Base-by-base conservation (phyloP, 2,329 filamentous ascomycete genomes). In the Rutstroemia sp. region DNA sequence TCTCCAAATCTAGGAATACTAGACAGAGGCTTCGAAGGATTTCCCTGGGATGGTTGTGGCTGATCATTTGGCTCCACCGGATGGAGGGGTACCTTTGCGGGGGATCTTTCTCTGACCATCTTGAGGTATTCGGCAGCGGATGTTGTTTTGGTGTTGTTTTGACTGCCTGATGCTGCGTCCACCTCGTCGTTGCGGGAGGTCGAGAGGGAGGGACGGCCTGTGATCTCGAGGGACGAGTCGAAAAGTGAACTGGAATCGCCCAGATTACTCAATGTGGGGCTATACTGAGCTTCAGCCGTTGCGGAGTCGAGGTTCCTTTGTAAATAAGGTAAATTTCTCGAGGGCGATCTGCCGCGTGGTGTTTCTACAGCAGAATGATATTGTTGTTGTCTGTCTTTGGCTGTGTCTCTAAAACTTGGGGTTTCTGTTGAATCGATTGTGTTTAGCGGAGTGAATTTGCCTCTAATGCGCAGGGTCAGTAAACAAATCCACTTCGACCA, bases 31-130 rank as follows among this genome's bases (percentile, higher is more conserved):
- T 57, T 57, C 9, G 54, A 23, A 37, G 39, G 42, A 21, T 63
- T 55, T 41, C 48, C 44, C 39, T 56, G 54, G 38, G 14, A 54
- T 12, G 42, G 45, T 44, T 23, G 46, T 30, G 51, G 44, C 44
- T 67, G 59, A 17, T 64, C 65, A 41, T 68, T 67, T 17, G 57
- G 46, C 5, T 52, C 59, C 27, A 60, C 58, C 38, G 65, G 57
- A 10, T 58, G 57, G 9, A 66, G 54, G 37, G 63, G 60, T 4
- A 50, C 46, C 60, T 69, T 70, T 23, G 65, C 65, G 57, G 68
- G 66, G 45, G 63, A 65, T 62, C 64, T 57, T 60, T 70, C 68
- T 48, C 68, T 69, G 47, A 69, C 68, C 68, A 70, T 70, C 38
- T 58, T 64, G 57, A 12, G 30, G 12, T 42, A 45, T 54, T 34